Base-by-base conservation (phyloP, 78 protist species). In the Mastigamoeba balamuthi region DNA sequence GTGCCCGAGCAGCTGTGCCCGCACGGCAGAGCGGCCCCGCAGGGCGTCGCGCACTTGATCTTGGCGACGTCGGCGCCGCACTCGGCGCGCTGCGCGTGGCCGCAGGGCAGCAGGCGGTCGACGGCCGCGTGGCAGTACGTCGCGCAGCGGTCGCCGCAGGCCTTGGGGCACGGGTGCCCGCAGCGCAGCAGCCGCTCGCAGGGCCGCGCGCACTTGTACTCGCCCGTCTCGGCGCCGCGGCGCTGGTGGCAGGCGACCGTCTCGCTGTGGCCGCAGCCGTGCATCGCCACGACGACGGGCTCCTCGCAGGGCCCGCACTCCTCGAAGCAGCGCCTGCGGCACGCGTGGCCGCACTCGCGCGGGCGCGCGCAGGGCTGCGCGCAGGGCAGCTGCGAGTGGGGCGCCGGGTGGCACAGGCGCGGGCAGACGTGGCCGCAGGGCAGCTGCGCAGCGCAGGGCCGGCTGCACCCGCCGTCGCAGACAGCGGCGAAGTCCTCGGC, bases 381-480 rank as follows among this genome's bases (percentile, higher is more conserved):
- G 37, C 70, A 66, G 10, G 37, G 70, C n/a, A 66, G 23, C 10
- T 25, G 23, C 10, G 70, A 66, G 36, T 66, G 70, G 10, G 64
- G n/a, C n/a, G 10, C n/a, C 10, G 70, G 70, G 10, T 66, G 70
- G 10, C 70, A 66, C 29, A 66, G 10, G 9, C 29, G 10, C 10
- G 70, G 37, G 37, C 70, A 66, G n/a, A 66, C 70, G 43, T 75
- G 78, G 33, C 78, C 78, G 36, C 78, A 75, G 23, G 5, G 9
- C 33, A 58, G 71, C 33, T 25, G 68, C 33, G 40, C n/a, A 1
- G 1, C 78, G 36, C 78, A 75, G 30, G 30, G 68, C 72, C 1
- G 10, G 28, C 27, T 36, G 33, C 78, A 75, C 36, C 78, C 78
- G 27, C 78, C 78, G 25, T 58, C 71, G 27, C 3, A 23, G 7